phyloP scores from a whole-genome alignment of 805 yeast genomes.

The Kuraishia ogatae region DNA sequence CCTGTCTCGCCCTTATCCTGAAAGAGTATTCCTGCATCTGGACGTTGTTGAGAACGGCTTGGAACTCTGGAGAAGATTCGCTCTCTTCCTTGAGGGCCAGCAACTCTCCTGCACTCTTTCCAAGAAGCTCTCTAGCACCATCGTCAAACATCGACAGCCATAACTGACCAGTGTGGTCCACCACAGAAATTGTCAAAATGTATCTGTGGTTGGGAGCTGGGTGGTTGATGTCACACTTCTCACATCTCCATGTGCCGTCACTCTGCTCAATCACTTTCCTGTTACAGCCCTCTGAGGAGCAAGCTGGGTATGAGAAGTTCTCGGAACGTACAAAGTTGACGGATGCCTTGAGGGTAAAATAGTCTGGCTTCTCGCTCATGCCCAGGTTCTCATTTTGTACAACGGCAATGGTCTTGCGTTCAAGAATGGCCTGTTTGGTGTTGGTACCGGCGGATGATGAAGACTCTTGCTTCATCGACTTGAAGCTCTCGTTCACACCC shows the following conservation, averaged over 20 bases:
- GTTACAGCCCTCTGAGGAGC: conserved; percentile 68
- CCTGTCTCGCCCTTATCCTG: conserved; percentile 75
- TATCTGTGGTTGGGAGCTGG: conserved; percentile 72
- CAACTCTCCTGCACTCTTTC: conserved; percentile 55
- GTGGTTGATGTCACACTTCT: conserved; percentile 70
- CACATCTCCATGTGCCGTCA: conserved; percentile 86
- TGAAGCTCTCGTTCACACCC: conserved; percentile 58
- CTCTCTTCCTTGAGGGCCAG: conserved; percentile 33
- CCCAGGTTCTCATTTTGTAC: conserved; percentile 67
- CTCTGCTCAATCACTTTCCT: conserved; percentile 73
- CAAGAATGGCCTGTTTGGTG: conserved; percentile 31
- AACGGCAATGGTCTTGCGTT: conserved; percentile 58
- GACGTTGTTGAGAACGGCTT: conserved; percentile 26
- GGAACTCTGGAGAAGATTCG: conserved; percentile 32
- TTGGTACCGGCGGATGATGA: conserved; percentile 23
- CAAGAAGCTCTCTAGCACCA: conserved; percentile 60
- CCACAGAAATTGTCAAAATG: conserved; percentile 64
- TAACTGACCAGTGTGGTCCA: conserved; percentile 74
- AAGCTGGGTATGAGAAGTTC: conserved; percentile 84
- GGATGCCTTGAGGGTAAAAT: conserved; percentile 66
- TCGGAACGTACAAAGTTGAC: conserved; percentile 65
- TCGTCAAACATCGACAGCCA: conserved; percentile 88
- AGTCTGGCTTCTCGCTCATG: conserved; percentile 70
- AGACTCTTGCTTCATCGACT: conserved; percentile 47
- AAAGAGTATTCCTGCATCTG: conserved; percentile 67